Evolutionary conservation across 192 early-diverging fungal genomes (phyloP), one percentile per base, ranked within the genome.

Genomic region (Haplosporangium gracile): DNA sequence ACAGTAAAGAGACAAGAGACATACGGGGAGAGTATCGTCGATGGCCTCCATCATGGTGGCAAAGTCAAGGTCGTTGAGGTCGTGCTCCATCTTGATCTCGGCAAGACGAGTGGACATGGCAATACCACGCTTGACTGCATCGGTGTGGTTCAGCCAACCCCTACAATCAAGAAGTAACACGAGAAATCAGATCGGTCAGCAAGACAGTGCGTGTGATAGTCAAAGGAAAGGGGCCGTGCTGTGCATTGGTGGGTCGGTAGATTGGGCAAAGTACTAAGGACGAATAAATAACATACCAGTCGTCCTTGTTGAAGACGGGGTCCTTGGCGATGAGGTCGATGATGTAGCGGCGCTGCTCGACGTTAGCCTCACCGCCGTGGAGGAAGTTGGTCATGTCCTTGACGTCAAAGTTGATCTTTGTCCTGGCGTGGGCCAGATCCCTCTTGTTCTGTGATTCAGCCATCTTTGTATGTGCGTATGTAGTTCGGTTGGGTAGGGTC

Each of bases 351-450:
- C 77, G 77, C 38, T 78, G 77, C 34, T 71, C 77, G 15, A 78
- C 77, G 70, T 78, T 78, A 2, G 68, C 77, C 26, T 63, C 49
- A 57, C 92, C 93, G 72, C 95, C 94, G 57, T 95, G 93, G 32
- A 98, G 82, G 88, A 94, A 95, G 81, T 93, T 89, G 26, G 95
- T 94, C 91, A 98, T 89, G 40, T 92, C 90, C 38, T 89, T 86
- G 53, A 95, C 88, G 16, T 93, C 90, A 78, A 97, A 97, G 24
- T 91, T 89, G 11, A 94, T 90, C 36, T 90, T 89, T 43, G 83
- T 83, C 76, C 97, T 92, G 88, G 96, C 96, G 40, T 90, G 82
- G 42, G 90, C 89, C 70, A 97, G 65, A 51, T 91, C 91, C 38
- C 55, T 83, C 72, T 75, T 72, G 63, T 79, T 79, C 38, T 83